These are phyloP conservation scores for Halenospora varia DNA, from an alignment of 495 filamentous ascomycete species.

Conservation along the genomic window DNA sequence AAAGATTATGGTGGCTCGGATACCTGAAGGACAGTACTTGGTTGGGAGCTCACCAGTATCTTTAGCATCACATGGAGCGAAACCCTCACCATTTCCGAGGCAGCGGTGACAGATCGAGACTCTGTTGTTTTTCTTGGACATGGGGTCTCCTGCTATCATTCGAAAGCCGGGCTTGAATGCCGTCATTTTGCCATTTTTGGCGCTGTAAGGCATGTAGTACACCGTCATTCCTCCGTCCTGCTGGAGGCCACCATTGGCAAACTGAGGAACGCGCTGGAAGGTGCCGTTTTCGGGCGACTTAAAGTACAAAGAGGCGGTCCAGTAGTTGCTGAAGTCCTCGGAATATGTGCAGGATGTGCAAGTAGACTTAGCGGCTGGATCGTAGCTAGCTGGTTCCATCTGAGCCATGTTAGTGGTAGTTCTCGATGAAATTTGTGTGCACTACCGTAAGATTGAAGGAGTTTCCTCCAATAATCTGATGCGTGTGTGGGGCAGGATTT, in stretches of 20 bases:
- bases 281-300: slow-evolving; percentile 51
- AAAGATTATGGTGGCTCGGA: slow-evolving; percentile 42
- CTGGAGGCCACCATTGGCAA: slow-evolving; percentile 43
- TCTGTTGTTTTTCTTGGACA: slow-evolving; percentile 11
- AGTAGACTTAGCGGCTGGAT: slow-evolving; percentile 36
- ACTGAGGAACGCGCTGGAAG: slow-evolving; percentile 60
- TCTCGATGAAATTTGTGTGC: slow-evolving; percentile 28
- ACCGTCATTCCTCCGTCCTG: slow-evolving; percentile 51
- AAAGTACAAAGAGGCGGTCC: slow-evolving; percentile 62
- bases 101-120: slow-evolving; percentile 9
- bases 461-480: slow-evolving; percentile 61
- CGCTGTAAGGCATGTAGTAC: slow-evolving; percentile 56
- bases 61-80: slow-evolving; percentile 8
- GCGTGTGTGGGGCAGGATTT: slow-evolving; percentile 50
- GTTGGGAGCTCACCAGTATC: slow-evolving; percentile 7
- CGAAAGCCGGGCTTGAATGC: slow-evolving; percentile 38
- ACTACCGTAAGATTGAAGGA: slow-evolving; percentile 50
- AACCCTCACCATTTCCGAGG: slow-evolving; percentile 3
- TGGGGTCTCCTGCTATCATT: slow-evolving; percentile 8
- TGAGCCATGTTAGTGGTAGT: slow-evolving; percentile 42
- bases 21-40: slow-evolving; percentile 8
- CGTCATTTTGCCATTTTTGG: slow-evolving; percentile 38
- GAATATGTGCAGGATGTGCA: slow-evolving; percentile 60
- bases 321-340: slow-evolving; percentile 66
- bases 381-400: slow-evolving; percentile 31